These are phyloP conservation scores for Porcisia deanei DNA, from an alignment of 208 protist genomes.

Conservation along the genomic window DNA sequence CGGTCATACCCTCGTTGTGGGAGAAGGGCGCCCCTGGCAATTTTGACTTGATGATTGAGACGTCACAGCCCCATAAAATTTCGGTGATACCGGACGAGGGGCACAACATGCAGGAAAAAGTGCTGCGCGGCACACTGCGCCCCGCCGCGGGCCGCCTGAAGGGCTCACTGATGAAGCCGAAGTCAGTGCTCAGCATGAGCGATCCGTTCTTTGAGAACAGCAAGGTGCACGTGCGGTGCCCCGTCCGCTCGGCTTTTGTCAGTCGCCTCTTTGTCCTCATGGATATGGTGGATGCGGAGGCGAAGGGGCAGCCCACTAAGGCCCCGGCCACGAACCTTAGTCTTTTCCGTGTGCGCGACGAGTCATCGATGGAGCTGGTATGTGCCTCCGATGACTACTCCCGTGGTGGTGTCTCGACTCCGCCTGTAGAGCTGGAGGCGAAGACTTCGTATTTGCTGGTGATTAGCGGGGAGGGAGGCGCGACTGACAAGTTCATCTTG, in stretches of 20 bases:
- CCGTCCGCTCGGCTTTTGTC: constrained; percentile 34
- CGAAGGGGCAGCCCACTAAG: constrained; percentile 22
- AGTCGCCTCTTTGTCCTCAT: constrained; percentile 60
- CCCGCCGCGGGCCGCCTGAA: constrained; percentile 13
- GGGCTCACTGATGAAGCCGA: constrained; percentile 17
- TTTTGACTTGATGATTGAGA: constrained; percentile 72
- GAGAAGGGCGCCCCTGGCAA: constrained; percentile 50
- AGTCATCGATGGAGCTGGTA: constrained; percentile 58
- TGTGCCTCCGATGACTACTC: constrained; percentile 53
- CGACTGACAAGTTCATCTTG: constrained; percentile 61
- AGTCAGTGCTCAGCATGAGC: constrained; percentile 32
- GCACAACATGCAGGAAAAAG: constrained; percentile 41
- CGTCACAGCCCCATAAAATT: constrained; percentile 60
- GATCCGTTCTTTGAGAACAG: constrained; percentile 67
- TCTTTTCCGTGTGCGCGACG: constrained; percentile 53
- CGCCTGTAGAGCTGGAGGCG: constrained; percentile 47
- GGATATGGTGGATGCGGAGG: constrained; percentile 38
- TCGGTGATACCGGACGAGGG: constrained; percentile 47
- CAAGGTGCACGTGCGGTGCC: constrained; percentile 44
- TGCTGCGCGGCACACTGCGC: constrained; percentile 42
- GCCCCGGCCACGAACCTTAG: constrained; percentile 45
- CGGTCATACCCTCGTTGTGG: constrained; percentile 66
- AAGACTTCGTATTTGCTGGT: constrained; percentile 59
- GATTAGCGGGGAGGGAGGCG: constrained; percentile 44
- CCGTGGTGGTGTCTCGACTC: constrained; percentile 39